phyloP scores from a whole-genome alignment of 345 rosid species.

The Brassica rapa region DNA sequence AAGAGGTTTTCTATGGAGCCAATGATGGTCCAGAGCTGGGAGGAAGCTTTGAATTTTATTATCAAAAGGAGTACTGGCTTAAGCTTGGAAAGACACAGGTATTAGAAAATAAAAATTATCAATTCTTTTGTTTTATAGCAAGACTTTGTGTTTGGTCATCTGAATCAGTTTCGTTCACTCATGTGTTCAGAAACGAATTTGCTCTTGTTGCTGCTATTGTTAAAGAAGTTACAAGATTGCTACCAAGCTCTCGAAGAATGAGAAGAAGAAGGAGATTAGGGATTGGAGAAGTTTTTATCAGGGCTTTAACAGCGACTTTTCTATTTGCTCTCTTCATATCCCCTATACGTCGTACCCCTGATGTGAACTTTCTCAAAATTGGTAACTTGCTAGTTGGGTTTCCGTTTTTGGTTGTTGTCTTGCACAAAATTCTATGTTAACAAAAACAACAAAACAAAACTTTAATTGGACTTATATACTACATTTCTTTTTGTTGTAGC shows the following conservation, averaged over 20 bases:
- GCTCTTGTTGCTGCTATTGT: conserved; percentile 18
- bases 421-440: background rate
- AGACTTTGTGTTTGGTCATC: conserved; percentile 1
- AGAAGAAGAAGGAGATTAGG: background rate
- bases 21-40: background rate
- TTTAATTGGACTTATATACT: background rate
- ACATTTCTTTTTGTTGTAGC: background rate
- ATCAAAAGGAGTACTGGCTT: background rate
- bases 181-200: conserved; percentile 20
- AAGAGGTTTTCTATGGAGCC: background rate
- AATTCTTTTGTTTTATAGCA: background rate
- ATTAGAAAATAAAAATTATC: background rate
- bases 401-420: background rate
- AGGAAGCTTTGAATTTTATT: background rate
- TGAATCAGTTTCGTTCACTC: background rate
- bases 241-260: background rate
- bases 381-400: background rate
- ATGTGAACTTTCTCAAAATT: background rate
- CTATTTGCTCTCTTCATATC: background rate
- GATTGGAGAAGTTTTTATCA: background rate
- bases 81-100: conserved; percentile 2
- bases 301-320: conserved; percentile 1
- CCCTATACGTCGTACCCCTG: background rate
- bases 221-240: conserved; percentile 1
- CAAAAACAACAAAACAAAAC: background rate